Conservation (phyloP, 139 green algal species). For the Chloropicon primus region DNA sequence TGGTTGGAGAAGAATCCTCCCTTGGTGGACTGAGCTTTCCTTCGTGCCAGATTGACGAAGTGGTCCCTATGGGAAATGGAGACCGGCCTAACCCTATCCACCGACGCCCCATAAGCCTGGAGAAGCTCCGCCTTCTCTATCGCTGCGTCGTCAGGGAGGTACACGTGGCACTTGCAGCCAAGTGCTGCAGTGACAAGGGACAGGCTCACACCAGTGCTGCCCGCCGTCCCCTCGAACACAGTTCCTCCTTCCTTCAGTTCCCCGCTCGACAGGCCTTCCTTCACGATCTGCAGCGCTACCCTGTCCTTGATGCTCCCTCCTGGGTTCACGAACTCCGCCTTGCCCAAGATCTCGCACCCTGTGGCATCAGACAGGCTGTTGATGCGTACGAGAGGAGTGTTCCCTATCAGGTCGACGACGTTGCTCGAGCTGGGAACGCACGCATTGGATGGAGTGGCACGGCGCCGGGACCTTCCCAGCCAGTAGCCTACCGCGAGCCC, state of each 20-base stretch:
- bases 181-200: slow-evolving; percentile 43
- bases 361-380: slow-evolving; percentile 51
- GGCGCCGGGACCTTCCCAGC: not conserved
- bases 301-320: slow-evolving; percentile 83
- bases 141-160: slow-evolving; percentile 83
- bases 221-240: slow-evolving; percentile 81
- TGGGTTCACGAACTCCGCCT: slow-evolving; percentile 86
- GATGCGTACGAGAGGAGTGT: slow-evolving; percentile 68
- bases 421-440: not conserved
- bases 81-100: slow-evolving; percentile 70
- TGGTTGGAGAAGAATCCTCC: slow-evolving; percentile 80
- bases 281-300: slow-evolving; percentile 70
- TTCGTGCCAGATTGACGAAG: slow-evolving; percentile 69
- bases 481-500: not conserved
- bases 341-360: slow-evolving; percentile 70
- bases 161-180: slow-evolving; percentile 60
- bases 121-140: slow-evolving; percentile 70
- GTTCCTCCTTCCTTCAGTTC: slow-evolving; percentile 48
- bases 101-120: slow-evolving; percentile 48
- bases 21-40: slow-evolving; percentile 8
- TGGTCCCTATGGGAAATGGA: slow-evolving; percentile 85
- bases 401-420: slow-evolving; percentile 51
- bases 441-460: too few relatives aligned
- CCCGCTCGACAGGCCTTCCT: slow-evolving; percentile 46
- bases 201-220: slow-evolving; percentile 50